Evolutionary conservation across 192 early-diverging fungal species (phyloP).

Genomic region (Geranomyces variabilis): DNA sequence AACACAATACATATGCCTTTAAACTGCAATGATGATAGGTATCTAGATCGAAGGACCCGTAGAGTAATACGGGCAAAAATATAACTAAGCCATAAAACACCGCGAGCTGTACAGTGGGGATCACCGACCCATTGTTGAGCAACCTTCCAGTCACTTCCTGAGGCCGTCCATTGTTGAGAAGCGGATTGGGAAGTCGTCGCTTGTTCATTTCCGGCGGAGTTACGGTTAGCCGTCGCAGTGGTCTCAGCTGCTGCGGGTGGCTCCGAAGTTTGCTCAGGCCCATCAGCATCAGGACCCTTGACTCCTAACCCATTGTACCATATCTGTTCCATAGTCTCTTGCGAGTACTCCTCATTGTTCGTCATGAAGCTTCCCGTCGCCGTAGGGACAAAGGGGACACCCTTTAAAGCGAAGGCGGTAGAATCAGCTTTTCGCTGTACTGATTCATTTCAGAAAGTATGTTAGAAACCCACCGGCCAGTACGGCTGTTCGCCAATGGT

Average conservation of each 20-base stretch:
- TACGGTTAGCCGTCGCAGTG: too few relatives aligned
- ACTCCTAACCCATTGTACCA: neutral
- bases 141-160: too few relatives aligned
- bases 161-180: too few relatives aligned
- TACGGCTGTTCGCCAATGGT: neutral
- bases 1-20: too few relatives aligned
- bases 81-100: too few relatives aligned
- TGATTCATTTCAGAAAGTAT: neutral
- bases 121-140: too few relatives aligned
- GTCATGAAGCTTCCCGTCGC: neutral
- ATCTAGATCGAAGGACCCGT: too few relatives aligned
- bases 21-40: too few relatives aligned
- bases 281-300: neutral
- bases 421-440: neutral
- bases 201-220: neutral
- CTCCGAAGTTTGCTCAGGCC: neutral
- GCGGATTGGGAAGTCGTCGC: neutral
- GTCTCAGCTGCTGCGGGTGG: neutral
- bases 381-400: neutral
- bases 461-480: neutral
- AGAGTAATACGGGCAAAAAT: too few relatives aligned
- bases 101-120: too few relatives aligned
- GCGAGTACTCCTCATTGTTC: neutral
- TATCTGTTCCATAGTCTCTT: neutral
- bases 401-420: neutral